phyloP scores from a whole-genome alignment of 73 alveolate species.

The Paramecium tetraurelia region DNA sequence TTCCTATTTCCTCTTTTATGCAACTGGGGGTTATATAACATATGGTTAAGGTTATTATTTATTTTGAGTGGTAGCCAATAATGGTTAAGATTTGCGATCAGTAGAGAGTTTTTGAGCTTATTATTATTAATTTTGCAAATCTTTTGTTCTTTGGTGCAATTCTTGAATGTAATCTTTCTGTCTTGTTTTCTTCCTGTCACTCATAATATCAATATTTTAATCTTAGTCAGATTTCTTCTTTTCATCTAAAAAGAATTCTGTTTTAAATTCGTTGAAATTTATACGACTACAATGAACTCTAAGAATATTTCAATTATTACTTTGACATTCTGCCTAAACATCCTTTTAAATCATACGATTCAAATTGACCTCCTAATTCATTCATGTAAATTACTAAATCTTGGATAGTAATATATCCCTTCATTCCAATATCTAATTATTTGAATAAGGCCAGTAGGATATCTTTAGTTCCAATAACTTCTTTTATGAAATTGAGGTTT shows the following conservation, averaged over 20 bases:
- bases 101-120: neutral
- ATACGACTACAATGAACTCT: slow-evolving; percentile 29
- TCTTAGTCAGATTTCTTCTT: neutral
- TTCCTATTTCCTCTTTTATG: neutral
- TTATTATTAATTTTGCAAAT: neutral
- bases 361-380: slow-evolving; percentile 41
- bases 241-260: neutral
- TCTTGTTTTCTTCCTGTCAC: neutral
- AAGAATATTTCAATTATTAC: neutral
- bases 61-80: neutral
- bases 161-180: slow-evolving; percentile 4
- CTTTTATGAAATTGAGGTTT: slow-evolving; percentile 25
- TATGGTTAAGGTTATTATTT: neutral
- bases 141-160: neutral
- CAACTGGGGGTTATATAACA: neutral
- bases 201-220: neutral
- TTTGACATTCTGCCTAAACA: slow-evolving; percentile 34
- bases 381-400: neutral
- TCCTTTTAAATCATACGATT: neutral
- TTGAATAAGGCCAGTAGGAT: neutral
- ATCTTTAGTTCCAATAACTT: slow-evolving; percentile 22
- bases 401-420: neutral
- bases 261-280: slow-evolving; percentile 33
- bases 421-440: neutral
- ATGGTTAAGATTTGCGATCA: neutral